phyloP scores from a whole-genome alignment of 805 yeast species.

The Spathaspora gorwiae region DNA sequence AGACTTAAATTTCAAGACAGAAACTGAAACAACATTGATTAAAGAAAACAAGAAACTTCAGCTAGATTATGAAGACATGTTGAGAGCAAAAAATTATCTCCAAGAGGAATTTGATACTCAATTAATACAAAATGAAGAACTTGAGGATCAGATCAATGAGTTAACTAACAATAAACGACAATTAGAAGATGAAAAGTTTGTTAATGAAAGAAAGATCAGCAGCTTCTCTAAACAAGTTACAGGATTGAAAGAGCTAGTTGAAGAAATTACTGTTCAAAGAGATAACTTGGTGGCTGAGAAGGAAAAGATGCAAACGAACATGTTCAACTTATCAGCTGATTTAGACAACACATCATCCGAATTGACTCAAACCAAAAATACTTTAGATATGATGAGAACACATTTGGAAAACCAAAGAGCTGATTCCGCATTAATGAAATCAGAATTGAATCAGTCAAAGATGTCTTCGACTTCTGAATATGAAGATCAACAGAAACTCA shows the following conservation, averaged over 20 bases:
- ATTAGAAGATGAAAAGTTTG: constrained; percentile 30
- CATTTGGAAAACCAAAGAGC: constrained; percentile 31
- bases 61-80: constrained; percentile 51
- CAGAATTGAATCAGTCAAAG: constrained; percentile 33
- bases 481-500: constrained; percentile 30
- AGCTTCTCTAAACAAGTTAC: constrained; percentile 46
- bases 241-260: constrained; percentile 54
- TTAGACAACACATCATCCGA: constrained; percentile 21
- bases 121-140: constrained; percentile 38
- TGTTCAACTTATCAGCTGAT: constrained; percentile 20
- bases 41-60: constrained; percentile 59
- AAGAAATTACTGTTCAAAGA: constrained; percentile 59
- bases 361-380: constrained; percentile 24
- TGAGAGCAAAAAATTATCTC: constrained; percentile 19
- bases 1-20: constrained; percentile 51
- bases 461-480: constrained; percentile 23
- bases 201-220: constrained; percentile 32
- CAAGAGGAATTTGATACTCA: constrained; percentile 31
- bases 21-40: constrained; percentile 61
- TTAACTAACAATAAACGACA: constrained; percentile 23
- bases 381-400: constrained; percentile 25
- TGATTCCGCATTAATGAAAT: constrained; percentile 28
- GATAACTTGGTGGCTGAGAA: constrained; percentile 48
- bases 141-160: constrained; percentile 26
- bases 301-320: constrained; percentile 26